These are phyloP conservation scores for Neocucurbitaria cava DNA, from an alignment of 2,329 filamentous ascomycete genomes.

Conservation along the genomic window DNA sequence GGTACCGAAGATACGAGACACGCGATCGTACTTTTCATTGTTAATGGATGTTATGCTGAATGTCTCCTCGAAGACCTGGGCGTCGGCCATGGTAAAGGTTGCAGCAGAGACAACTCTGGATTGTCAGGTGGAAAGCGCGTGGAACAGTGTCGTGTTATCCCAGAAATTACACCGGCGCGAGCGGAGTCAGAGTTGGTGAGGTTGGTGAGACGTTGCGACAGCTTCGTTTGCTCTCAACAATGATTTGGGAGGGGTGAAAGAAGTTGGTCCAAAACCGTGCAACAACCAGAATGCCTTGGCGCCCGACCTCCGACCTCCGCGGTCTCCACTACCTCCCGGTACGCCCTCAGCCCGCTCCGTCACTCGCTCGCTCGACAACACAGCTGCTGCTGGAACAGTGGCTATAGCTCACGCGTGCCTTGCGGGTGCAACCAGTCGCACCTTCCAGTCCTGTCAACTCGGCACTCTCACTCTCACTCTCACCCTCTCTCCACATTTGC, in stretches of 20 bases:
- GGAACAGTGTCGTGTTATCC: not conserved
- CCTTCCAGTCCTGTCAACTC: not conserved
- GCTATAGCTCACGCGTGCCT: not conserved
- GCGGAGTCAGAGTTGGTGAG: not conserved
- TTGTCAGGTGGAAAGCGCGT: not conserved
- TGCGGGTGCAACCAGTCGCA: not conserved
- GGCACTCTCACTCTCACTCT: not conserved
- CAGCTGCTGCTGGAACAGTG: not conserved
- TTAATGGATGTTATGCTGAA: constrained; percentile 84
- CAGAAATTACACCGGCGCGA: not conserved
- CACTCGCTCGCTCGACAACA: not conserved
- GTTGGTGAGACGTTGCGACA: not conserved
- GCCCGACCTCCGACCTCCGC: constrained; percentile 13
- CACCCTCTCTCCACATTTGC: constrained; percentile 11
- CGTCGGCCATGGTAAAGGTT: constrained; percentile 71
- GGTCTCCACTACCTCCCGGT: constrained; percentile 10
- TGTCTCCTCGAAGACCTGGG: constrained; percentile 90
- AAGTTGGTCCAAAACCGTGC: constrained; percentile 17
- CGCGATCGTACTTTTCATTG: constrained; percentile 91
- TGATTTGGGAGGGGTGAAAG: constrained; percentile 15
- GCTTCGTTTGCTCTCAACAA: not conserved
- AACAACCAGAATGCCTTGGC: constrained; percentile 6
- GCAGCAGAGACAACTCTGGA: not conserved
- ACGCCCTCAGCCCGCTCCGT: not conserved
- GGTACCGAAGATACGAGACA: constrained; percentile 81